A percentile compares a stretch with the other conserved stretches of the same genome.
phyloP scores from a whole-genome alignment of 2,329 filamentous ascomycete species.

The Podosphaera fusca region DNA sequence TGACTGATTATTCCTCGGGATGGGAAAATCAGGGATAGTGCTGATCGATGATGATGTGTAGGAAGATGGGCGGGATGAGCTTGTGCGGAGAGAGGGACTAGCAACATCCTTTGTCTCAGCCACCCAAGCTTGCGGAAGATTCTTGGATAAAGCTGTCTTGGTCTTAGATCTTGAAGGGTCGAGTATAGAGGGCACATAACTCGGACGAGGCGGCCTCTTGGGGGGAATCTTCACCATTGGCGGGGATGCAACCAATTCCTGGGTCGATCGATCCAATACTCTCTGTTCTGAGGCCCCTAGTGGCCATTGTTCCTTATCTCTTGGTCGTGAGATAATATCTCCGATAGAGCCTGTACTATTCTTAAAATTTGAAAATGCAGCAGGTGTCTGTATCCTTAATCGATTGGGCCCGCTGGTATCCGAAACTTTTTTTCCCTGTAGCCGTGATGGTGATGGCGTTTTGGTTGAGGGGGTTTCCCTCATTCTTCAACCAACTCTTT shows the following conservation, averaged over 20 bases:
- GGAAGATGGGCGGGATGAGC: slow-evolving; percentile 25
- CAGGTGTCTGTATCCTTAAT: slow-evolving; percentile 9
- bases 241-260: slow-evolving; percentile 25
- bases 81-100: slow-evolving; percentile 22
- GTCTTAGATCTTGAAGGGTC: slow-evolving; percentile 33
- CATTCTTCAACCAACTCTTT: slow-evolving; percentile 29
- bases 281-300: slow-evolving; percentile 16
- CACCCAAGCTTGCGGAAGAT: slow-evolving; percentile 18
- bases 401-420: slow-evolving; percentile 7
- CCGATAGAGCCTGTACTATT: slow-evolving; percentile 11
- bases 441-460: slow-evolving; percentile 8
- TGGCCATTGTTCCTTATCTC: slow-evolving; percentile 31
- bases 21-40: slow-evolving; percentile 29
- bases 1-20: slow-evolving; percentile 9
- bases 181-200: slow-evolving; percentile 33
- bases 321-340: slow-evolving; percentile 25
- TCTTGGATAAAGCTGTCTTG: slow-evolving; percentile 29
- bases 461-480: slow-evolving; percentile 19
- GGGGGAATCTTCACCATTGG: slow-evolving; percentile 28
- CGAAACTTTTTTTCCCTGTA: slow-evolving; percentile 5
- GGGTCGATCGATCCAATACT: slow-evolving; percentile 3
- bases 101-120: slow-evolving; percentile 8
- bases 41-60: slow-evolving; percentile 27
- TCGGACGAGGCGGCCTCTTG: slow-evolving; percentile 35
- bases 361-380: slow-evolving; percentile 6